Percentiles rank a stretch among this genome's conserved stretches.
phyloP scores from a whole-genome alignment of 2,329 filamentous ascomycete genomes.

The Alternaria burnsii region DNA sequence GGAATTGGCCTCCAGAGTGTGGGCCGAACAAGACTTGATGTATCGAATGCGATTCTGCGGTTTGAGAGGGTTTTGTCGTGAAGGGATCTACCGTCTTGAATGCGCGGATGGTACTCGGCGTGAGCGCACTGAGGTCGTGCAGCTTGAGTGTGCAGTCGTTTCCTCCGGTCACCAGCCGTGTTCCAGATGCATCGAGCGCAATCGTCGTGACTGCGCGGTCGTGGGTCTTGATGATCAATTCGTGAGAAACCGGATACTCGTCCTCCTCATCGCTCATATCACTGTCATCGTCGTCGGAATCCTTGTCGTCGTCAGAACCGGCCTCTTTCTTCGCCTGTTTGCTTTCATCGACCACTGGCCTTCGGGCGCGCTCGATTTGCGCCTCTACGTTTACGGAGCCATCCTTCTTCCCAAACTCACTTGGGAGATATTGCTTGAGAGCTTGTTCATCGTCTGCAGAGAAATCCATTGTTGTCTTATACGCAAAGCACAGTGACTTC shows the following conservation, averaged over 20 bases:
- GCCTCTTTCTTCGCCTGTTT: conserved; percentile 41
- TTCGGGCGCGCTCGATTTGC: conserved; percentile 81
- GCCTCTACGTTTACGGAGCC: conserved; percentile 76
- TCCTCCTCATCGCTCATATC: conserved; percentile 76
- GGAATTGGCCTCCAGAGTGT: conserved; percentile 77
- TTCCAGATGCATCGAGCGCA: conserved; percentile 84
- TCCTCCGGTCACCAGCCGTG: conserved; percentile 86
- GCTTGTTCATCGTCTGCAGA: conserved; percentile 66
- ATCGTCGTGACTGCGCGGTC: conserved; percentile 85
- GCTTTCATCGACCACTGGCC: conserved; percentile 58
- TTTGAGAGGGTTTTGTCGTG: conserved; percentile 73
- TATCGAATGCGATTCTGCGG: conserved; percentile 84
- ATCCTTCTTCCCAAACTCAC: conserved; percentile 84
- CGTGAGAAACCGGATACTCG: conserved; percentile 91
- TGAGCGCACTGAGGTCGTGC: conserved; percentile 96
- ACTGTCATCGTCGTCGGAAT: conserved; percentile 60
- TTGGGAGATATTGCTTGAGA: conserved; percentile 79
- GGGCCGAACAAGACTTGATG: conserved; percentile 89
- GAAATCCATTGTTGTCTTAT: conserved; percentile 33
- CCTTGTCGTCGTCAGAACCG: conserved; percentile 41
- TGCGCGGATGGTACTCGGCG: conserved; percentile 88
- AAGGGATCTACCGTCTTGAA: conserved; percentile 94
- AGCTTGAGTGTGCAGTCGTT: conserved; percentile 91
- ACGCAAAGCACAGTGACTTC: conserved; percentile 11
- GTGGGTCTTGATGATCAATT: conserved; percentile 91